These are phyloP conservation scores for Penicillium griseofulvum DNA, from an alignment of 2,329 filamentous ascomycete species.

Conservation along the genomic window DNA sequence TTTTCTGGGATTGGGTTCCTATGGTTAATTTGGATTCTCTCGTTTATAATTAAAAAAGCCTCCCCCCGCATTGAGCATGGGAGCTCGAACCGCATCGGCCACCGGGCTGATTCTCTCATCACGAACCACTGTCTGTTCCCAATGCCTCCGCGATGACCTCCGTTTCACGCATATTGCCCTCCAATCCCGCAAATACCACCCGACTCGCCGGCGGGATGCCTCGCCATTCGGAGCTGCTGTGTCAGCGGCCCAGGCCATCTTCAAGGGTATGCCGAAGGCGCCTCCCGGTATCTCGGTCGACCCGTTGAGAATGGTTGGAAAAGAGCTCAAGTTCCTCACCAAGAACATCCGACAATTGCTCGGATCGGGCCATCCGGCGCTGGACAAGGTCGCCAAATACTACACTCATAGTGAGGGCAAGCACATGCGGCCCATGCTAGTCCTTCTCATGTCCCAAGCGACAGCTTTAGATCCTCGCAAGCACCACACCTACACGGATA, in stretches of 20 bases:
- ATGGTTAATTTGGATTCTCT: constrained; percentile 9
- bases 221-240: constrained; percentile 46
- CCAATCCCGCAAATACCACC: constrained; percentile 41
- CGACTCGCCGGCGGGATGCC: constrained; percentile 39
- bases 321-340: constrained; percentile 94
- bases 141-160: constrained; percentile 42
- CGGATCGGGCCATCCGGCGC: constrained; percentile 87
- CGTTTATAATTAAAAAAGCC: constrained; percentile 1
- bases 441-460: constrained; percentile 93
- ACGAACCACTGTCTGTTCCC: constrained; percentile 39
- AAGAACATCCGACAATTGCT: constrained; percentile 92
- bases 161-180: constrained; percentile 22
- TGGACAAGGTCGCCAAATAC: constrained; percentile 96
- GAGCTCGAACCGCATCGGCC: constrained; percentile 39
- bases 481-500: constrained; percentile 41
- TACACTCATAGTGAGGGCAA: constrained; percentile 97
- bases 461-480: constrained; percentile 74
- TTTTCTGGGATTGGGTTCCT: background rate
- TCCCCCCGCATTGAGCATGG: constrained; percentile 32
- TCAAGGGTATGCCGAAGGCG: constrained; percentile 44
- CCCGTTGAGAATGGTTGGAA: constrained; percentile 83
- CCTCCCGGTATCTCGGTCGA: constrained; percentile 69
- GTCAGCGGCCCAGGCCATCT: constrained; percentile 53
- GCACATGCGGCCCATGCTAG: constrained; percentile 89
- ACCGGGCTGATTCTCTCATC: constrained; percentile 36